Conservation (phyloP, 1,284 basidiomycete genomes). For the Waitea zeae region DNA sequence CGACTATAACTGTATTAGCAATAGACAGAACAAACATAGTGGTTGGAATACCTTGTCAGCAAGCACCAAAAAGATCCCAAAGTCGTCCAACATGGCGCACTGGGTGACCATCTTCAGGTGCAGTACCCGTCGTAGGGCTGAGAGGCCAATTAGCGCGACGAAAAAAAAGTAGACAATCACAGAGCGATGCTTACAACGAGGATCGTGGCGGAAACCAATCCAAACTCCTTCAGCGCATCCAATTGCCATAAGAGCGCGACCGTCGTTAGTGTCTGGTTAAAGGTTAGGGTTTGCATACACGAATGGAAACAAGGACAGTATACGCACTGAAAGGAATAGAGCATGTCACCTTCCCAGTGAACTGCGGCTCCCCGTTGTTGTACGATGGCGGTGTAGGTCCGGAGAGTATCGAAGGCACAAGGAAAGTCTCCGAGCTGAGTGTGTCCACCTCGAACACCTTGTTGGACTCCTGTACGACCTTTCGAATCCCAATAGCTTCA, state of each 20-base stretch:
- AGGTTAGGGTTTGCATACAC: conserved; percentile 2
- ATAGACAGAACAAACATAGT: background rate
- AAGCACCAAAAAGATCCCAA: conserved; percentile 88
- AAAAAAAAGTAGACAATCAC: conserved; percentile 3
- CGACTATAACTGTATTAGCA: conserved; percentile 21
- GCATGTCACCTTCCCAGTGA: conserved; percentile 84
- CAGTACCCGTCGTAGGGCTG: conserved; percentile 77
- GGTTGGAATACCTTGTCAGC: conserved; percentile 73
- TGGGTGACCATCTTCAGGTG: conserved; percentile 86
- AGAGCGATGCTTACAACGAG: conserved; percentile 38
- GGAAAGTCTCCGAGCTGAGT: conserved; percentile 74
- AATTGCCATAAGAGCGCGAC: conserved; percentile 74
- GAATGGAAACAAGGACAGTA: conserved; percentile 7
- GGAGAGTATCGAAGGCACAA: conserved; percentile 41
- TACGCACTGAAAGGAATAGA: conserved; percentile 86
- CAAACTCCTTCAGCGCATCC: conserved; percentile 94
- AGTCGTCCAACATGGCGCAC: conserved; percentile 88
- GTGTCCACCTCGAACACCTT: conserved; percentile 86
- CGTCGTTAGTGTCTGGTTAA: conserved; percentile 56
- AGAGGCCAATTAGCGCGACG: too few relatives aligned
- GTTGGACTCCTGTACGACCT: conserved; percentile 80
- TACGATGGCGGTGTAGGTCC: conserved; percentile 32
- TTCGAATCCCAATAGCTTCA: conserved; percentile 73
- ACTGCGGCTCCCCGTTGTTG: conserved; percentile 54
- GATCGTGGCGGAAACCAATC: conserved; percentile 87